phyloP scores from a whole-genome alignment of 106 monocot species.

The Dioscorea zingiberensis region DNA sequence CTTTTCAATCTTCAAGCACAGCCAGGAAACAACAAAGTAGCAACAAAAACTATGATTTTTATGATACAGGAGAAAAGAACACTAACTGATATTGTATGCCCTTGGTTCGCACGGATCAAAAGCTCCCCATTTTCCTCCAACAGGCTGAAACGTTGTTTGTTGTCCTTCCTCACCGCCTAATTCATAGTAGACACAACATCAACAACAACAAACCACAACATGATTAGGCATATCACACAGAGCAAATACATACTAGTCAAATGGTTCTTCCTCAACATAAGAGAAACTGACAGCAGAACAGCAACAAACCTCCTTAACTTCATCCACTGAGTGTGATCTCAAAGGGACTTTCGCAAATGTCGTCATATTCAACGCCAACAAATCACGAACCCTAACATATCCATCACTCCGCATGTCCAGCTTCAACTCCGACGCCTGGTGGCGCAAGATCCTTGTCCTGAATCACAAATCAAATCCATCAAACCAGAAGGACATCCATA shows the following conservation, averaged over 20 bases:
- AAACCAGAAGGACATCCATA: too few relatives aligned
- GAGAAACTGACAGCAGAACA: neutral
- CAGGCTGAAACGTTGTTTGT: slow-evolving; percentile 80
- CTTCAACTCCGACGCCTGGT: slow-evolving; percentile 63
- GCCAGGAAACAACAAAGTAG: neutral
- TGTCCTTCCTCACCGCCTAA: slow-evolving; percentile 85
- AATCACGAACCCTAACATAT: slow-evolving; percentile 48
- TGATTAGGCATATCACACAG: neutral
- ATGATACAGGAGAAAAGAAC: slow-evolving; percentile 1
- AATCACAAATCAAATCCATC: neutral
- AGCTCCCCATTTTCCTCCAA: slow-evolving; percentile 86
- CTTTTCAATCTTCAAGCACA: neutral
- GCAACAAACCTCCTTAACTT: slow-evolving; percentile 52
- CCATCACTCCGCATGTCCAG: slow-evolving; percentile 63
- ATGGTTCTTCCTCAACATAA: neutral
- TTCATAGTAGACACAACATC: neutral
- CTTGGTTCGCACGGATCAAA: slow-evolving; percentile 94
- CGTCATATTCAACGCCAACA: slow-evolving; percentile 42
- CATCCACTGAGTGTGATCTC: slow-evolving; percentile 56
- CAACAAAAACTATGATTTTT: slow-evolving; percentile 1
- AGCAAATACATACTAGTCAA: neutral
- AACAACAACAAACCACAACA: neutral
- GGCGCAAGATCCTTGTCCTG: slow-evolving; percentile 64
- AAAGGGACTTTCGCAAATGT: slow-evolving; percentile 63
- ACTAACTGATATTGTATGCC: slow-evolving; percentile 72